A percentile compares a stretch with the other conserved stretches of the same genome.
Evolutionary conservation across 805 yeast species (phyloP).

Genomic region (Wickerhamiella kazuoi): DNA sequence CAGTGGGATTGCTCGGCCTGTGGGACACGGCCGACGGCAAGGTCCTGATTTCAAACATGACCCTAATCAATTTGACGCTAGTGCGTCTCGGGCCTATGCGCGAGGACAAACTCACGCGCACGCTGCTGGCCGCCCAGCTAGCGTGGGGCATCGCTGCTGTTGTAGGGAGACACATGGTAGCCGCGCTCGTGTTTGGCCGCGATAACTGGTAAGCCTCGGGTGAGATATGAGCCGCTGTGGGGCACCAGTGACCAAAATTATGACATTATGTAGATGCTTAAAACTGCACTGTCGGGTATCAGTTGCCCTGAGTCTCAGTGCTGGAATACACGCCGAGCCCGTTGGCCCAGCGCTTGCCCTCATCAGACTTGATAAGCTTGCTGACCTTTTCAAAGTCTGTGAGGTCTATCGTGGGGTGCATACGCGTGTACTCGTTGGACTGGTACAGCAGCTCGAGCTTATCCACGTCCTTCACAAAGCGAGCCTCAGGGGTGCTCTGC

Average conservation of each 20-base stretch:
- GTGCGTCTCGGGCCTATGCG: constrained; percentile 84
- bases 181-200: constrained; percentile 71
- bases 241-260: no score
- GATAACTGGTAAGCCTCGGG: constrained; percentile 40
- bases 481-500: constrained; percentile 63
- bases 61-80: constrained; percentile 64
- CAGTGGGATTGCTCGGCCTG: constrained; percentile 32
- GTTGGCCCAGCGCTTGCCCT: constrained; percentile 52
- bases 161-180: constrained; percentile 61
- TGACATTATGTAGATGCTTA: no score
- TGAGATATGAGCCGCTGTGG: neutral
- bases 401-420: constrained; percentile 37
- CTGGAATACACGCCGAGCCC: constrained; percentile 16
- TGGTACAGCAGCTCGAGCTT: constrained; percentile 61
- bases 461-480: constrained; percentile 84
- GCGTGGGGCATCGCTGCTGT: constrained; percentile 48
- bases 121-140: constrained; percentile 47
- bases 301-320: no score
- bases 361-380: constrained; percentile 46
- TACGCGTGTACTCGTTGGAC: constrained; percentile 49
- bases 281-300: no score
- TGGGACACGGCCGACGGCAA: constrained; percentile 19
- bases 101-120: constrained; percentile 56
- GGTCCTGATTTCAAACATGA: constrained; percentile 55
- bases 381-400: constrained; percentile 53